A percentile compares a stretch with the other conserved stretches of the same genome.
Conservation (phyloP, 2,329 filamentous ascomycete species). For the Lachnellula hyalina region DNA sequence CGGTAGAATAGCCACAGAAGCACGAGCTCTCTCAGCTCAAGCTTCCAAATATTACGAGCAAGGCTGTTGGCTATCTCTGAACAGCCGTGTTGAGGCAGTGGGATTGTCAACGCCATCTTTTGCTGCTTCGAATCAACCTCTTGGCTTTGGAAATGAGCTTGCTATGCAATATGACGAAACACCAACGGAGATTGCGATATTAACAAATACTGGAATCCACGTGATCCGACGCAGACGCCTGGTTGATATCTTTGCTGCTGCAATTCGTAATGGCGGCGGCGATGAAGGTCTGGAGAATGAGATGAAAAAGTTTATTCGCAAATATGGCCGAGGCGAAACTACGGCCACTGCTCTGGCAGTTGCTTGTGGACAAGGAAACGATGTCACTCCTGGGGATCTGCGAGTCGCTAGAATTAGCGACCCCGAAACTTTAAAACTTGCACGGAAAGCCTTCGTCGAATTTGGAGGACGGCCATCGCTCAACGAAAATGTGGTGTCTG, state of each 20-base stretch:
- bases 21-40: constrained; percentile 33
- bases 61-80: constrained; percentile 72
- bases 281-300: constrained; percentile 78
- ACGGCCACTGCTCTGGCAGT: constrained; percentile 89
- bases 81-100: constrained; percentile 70
- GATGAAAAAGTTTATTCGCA: constrained; percentile 74
- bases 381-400: constrained; percentile 63
- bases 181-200: constrained; percentile 77
- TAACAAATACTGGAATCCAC: constrained; percentile 88
- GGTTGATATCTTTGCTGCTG: constrained; percentile 85
- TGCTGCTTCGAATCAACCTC: constrained; percentile 58
- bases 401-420: constrained; percentile 70
- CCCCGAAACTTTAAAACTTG: constrained; percentile 78
- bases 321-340: constrained; percentile 84
- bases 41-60: constrained; percentile 62
- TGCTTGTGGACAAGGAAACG: constrained; percentile 87
- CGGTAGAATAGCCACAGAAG: constrained; percentile 66
- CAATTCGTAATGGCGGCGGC: constrained; percentile 66
- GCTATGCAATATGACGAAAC: constrained; percentile 90
- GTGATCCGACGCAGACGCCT: constrained; percentile 76
- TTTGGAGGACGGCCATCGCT: constrained; percentile 83
- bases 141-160: constrained; percentile 90
- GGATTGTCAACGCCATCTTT: constrained; percentile 72
- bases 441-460: constrained; percentile 83
- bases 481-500: constrained; percentile 66